Conservation (phyloP, 1,284 basidiomycete genomes). For the Rhodotorula sp. region DNA sequence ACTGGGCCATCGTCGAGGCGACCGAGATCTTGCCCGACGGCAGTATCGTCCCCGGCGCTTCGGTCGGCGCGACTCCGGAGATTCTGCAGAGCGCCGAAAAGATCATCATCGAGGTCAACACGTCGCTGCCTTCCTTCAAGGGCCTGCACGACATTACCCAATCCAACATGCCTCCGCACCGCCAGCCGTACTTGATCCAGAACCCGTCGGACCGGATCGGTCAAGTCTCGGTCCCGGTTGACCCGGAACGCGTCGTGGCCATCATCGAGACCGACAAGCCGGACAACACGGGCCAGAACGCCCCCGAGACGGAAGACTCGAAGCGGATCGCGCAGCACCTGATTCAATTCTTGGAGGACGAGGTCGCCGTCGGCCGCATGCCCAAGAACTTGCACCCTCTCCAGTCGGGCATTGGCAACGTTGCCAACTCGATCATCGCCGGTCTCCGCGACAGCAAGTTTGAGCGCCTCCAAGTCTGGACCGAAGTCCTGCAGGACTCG, state of each 20-base stretch:
- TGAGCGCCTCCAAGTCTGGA: constrained; percentile 58
- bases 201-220: constrained; percentile 57
- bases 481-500: constrained; percentile 48
- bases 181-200: constrained; percentile 56
- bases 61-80: constrained; percentile 58
- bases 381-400: constrained; percentile 55
- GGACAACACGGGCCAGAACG: constrained; percentile 57
- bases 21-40: constrained; percentile 59
- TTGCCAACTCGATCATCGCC: constrained; percentile 55
- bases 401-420: constrained; percentile 58
- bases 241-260: constrained; percentile 57
- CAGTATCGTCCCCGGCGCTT: constrained; percentile 56
- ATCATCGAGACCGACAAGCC: constrained; percentile 54
- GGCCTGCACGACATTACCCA: constrained; percentile 47
- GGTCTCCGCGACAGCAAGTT: constrained; percentile 57
- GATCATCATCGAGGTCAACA: constrained; percentile 56
- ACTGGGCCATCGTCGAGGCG: constrained; percentile 59
- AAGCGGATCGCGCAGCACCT: constrained; percentile 55
- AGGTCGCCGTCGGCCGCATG: constrained; percentile 55
- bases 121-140: constrained; percentile 47
- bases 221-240: constrained; percentile 54
- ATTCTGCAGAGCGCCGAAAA: constrained; percentile 57
- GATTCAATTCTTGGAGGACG: constrained; percentile 55
- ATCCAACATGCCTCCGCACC: constrained; percentile 54
- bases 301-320: constrained; percentile 54